Evolutionary conservation across 805 yeast genomes (phyloP).

Genomic region (Pichia heedii): DNA sequence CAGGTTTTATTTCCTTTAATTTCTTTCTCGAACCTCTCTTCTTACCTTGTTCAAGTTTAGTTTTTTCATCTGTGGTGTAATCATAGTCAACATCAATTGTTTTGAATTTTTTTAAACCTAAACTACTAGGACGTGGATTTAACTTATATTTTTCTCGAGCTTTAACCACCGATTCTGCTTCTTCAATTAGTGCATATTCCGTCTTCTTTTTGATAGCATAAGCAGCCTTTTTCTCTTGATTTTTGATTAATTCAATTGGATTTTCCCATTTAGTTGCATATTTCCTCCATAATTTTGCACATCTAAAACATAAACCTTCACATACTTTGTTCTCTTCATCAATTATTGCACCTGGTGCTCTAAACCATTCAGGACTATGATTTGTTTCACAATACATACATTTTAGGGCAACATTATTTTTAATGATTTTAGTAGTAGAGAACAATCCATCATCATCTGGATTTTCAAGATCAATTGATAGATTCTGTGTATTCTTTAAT

Average conservation of each 20-base stretch:
- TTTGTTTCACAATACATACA: conserved; percentile 69
- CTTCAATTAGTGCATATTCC: conserved; percentile 61
- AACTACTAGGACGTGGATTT: conserved; percentile 12
- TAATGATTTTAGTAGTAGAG: conserved; percentile 42
- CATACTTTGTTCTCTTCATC: conserved; percentile 29
- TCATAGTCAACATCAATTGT: conserved; percentile 10
- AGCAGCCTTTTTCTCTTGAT: conserved; percentile 33
- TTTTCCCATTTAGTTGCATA: conserved; percentile 84
- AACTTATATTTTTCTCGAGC: conserved; percentile 34
- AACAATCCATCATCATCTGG: conserved; percentile 65
- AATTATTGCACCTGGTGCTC: conserved; percentile 53
- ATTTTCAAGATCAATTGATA: conserved; percentile 39
- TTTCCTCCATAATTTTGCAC: conserved; percentile 87
- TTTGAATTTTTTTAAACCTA: conserved; percentile 5
- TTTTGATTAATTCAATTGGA: conserved; percentile 56
- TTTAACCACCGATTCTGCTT: conserved; percentile 44
- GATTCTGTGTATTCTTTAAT: conserved; percentile 31
- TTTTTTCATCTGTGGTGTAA: conserved; percentile 1
- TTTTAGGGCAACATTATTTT: conserved; percentile 33
- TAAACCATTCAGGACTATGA: conserved; percentile 54
- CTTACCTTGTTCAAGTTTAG: neutral
- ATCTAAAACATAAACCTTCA: conserved; percentile 68
- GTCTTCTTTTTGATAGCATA: conserved; percentile 33
- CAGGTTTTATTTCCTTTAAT: neutral
- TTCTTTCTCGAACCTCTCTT: neutral